Conservation (phyloP, 2,329 filamentous ascomycete genomes). For the Delphinella strobiligena region DNA sequence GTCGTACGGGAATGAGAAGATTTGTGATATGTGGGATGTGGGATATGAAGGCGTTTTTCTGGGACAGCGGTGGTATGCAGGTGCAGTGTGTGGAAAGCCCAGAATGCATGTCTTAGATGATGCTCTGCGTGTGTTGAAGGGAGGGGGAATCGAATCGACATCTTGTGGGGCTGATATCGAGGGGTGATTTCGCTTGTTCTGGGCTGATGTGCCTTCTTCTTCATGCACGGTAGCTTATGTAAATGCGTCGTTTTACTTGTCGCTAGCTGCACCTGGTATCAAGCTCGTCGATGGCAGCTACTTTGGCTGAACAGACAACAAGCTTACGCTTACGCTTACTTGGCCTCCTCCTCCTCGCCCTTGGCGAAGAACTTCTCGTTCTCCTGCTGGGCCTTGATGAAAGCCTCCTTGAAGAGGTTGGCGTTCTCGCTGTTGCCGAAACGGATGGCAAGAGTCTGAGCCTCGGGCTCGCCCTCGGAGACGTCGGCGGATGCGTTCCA, state of each 20-base stretch:
- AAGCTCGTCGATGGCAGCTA: not conserved
- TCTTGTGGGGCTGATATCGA: conserved; percentile 3
- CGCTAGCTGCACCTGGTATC: not conserved
- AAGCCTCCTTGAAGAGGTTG: conserved; percentile 94
- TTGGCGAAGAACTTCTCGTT: conserved; percentile 72
- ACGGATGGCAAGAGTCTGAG: conserved; percentile 88
- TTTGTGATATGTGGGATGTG: conserved; percentile 11
- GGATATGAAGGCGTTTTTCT: conserved; percentile 2
- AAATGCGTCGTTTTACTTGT: too few relatives aligned
- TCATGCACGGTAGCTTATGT: too few relatives aligned
- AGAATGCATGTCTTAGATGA: too few relatives aligned
- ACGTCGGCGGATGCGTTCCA: conserved; percentile 98
- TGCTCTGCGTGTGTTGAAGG: too few relatives aligned
- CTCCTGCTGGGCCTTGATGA: conserved; percentile 92
- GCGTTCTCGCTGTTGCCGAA: conserved; percentile 98
- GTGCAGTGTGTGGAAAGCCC: conserved; percentile 11
- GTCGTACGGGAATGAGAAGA: not conserved
- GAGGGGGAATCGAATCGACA: too few relatives aligned
- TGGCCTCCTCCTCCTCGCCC: conserved; percentile 5
- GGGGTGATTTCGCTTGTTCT: conserved; percentile 4
- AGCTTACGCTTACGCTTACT: not conserved
- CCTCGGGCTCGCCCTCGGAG: conserved; percentile 94
- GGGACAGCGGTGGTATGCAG: conserved; percentile 4
- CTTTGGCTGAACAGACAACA: not conserved
- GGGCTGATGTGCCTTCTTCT: too few relatives aligned